Base-by-base conservation (phyloP, 176 grass and related monocot species). In the Calamus simplicifolius region DNA sequence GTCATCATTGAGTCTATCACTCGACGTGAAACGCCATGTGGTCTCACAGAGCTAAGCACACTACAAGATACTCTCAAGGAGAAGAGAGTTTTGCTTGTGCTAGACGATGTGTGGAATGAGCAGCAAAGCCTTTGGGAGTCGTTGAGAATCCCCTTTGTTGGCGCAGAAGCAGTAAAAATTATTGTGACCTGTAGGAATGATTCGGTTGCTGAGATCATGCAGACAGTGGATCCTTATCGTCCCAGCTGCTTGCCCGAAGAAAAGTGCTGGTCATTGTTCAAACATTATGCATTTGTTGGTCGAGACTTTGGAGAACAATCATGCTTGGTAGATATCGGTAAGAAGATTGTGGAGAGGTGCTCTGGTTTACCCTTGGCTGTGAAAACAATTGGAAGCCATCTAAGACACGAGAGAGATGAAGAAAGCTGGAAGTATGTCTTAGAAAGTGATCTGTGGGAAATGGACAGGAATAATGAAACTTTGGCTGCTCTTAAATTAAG, bases 101-200 rank as follows among this genome's bases (percentile, higher is more conserved):
- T 86, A 16, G 78, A 81, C 56, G 73, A 86, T 70, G 2, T 86
- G 12, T 77, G 78, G 83, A 60, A 66, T 43, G 69, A 69, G 21
- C 2, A 19, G 6, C 0, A 18, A 19, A 28, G n/a, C 53, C 54
- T 0, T 3, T 80, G 83, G 83, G 58, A 77, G 12, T 54, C 48
- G 18, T 38, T 86, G 17, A 16, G 74, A 2, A 0, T 2, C 6
- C 63, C 69, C 7, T 30, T 81, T 4, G 23, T 51, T 3, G 5
- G 18, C 23, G 78, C 73, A 17, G 3, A 50, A 66, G 38, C 8
- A 14, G 43, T 58, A 16, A 73, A 5, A 62, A 61, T 86, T 15
- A 49, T 86, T 13, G 58, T 81, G 14, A 86, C 83, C 19, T 57
- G 73, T 4, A 73, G 82, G 56, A 81, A 57, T 26, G 57, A 61